Evolutionary conservation across 129 eudicot species (phyloP).

Genomic region (Helianthus tuberosus): DNA sequence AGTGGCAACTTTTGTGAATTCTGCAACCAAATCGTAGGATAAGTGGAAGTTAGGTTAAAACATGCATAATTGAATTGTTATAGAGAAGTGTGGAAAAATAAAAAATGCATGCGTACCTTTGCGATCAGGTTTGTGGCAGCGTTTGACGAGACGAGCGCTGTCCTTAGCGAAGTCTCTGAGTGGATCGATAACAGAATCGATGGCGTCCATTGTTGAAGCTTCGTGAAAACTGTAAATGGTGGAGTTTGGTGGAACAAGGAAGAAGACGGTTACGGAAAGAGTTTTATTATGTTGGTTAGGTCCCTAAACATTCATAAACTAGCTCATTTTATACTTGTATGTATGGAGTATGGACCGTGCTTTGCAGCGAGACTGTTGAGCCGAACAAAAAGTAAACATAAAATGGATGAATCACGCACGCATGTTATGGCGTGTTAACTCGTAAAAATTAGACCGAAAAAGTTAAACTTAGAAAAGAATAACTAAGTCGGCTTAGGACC

Average conservation of each 20-base stretch:
- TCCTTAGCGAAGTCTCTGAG: conserved; percentile 88
- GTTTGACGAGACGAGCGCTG: conserved; percentile 82
- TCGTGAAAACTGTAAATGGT: background rate
- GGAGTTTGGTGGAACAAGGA: background rate
- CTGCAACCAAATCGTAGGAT: conserved; percentile 30
- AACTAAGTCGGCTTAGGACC: too few relatives aligned
- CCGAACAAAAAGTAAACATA: too few relatives aligned
- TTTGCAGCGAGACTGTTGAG: too few relatives aligned
- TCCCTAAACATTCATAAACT: too few relatives aligned
- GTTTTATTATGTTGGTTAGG: background rate
- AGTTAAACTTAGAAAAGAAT: too few relatives aligned
- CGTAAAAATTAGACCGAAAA: too few relatives aligned
- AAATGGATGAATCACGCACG: too few relatives aligned
- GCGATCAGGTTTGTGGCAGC: conserved; percentile 96
- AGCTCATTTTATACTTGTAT: too few relatives aligned
- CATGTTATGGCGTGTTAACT: too few relatives aligned
- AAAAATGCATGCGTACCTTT: conserved; percentile 50
- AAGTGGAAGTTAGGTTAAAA: conserved; percentile 4
- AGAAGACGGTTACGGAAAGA: background rate
- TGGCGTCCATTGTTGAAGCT: conserved; percentile 58
- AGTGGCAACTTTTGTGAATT: conserved; percentile 91
- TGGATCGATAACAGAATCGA: conserved; percentile 82
- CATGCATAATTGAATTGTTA: background rate
- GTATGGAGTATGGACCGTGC: too few relatives aligned
- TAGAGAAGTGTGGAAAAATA: too few relatives aligned